A percentile compares a stretch with the other conserved stretches of the same genome.
phyloP scores from a whole-genome alignment of 768 basidiomycete species.

The Russula abietina region DNA sequence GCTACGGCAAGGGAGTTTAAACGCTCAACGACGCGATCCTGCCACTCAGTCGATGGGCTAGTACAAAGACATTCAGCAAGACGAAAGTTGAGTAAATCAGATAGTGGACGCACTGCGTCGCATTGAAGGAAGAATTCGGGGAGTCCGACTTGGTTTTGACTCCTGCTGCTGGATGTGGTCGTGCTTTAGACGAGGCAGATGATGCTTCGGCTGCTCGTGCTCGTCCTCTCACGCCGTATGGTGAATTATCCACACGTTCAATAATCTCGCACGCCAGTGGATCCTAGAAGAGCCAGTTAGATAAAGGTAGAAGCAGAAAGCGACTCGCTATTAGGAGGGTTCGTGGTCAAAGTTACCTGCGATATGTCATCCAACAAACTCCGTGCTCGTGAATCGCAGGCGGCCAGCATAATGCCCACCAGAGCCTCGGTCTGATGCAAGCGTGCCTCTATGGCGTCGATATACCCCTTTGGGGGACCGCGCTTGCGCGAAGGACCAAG shows the following conservation, averaged over 20 bases:
- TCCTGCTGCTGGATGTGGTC: conserved; percentile 22
- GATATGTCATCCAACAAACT: conserved; percentile 37
- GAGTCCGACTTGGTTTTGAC: conserved; percentile 24
- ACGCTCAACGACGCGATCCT: conserved; percentile 50
- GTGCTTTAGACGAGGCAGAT: conserved; percentile 26
- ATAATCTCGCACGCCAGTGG: conserved; percentile 75
- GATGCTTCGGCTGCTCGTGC: conserved; percentile 38
- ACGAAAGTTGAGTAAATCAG: neutral
- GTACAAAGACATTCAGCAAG: neutral
- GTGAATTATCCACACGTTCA: conserved; percentile 70
- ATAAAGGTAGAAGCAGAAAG: neutral
- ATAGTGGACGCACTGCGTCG: conserved; percentile 51
- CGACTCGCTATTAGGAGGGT: neutral
- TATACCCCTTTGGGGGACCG: conserved; percentile 90
- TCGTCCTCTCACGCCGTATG: conserved; percentile 72
- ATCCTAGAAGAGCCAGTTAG: conserved; percentile 42
- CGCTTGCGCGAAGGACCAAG: conserved; percentile 75
- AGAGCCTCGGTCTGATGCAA: conserved; percentile 89
- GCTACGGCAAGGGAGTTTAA: conserved; percentile 29
- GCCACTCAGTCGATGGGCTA: conserved; percentile 82
- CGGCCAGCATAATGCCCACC: conserved; percentile 70
- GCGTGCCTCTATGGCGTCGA: conserved; percentile 88
- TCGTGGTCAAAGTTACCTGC: conserved; percentile 26
- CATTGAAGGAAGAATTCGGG: conserved; percentile 29
- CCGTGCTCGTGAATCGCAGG: conserved; percentile 35